Percentiles rank a stretch among this genome's conserved stretches.
phyloP scores from a whole-genome alignment of 192 early-diverging fungal species.

The Mortierella alpina region DNA sequence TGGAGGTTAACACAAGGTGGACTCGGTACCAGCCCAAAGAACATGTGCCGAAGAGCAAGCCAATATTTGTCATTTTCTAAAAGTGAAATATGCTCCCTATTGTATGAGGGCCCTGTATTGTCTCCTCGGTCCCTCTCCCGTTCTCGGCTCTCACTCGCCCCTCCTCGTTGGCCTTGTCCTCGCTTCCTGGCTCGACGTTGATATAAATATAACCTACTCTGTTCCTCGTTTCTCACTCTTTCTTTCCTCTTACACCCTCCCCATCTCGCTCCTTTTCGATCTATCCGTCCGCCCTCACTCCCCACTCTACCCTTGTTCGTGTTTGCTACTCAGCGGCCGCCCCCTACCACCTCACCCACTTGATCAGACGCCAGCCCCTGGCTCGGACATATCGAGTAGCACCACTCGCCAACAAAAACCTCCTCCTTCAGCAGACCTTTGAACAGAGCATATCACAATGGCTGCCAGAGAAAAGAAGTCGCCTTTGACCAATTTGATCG shows the following conservation, averaged over 20 bases:
- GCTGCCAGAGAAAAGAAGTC: conserved; percentile 63
- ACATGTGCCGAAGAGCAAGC: too few relatives aligned
- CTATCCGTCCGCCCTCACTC: not conserved
- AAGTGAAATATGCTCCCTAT: too few relatives aligned
- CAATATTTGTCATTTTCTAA: too few relatives aligned
- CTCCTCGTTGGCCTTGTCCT: not conserved
- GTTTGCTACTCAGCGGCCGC: not conserved
- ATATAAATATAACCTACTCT: conserved; percentile 33
- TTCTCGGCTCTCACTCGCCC: conserved; percentile 23
- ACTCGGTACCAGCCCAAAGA: too few relatives aligned
- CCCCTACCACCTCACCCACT: too few relatives aligned
- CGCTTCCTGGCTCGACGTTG: too few relatives aligned
- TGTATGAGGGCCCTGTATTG: too few relatives aligned
- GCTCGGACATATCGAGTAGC: too few relatives aligned
- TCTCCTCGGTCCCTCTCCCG: not conserved
- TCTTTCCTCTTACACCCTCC: not conserved
- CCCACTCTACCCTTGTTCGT: conserved; percentile 2
- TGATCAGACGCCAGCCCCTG: too few relatives aligned
- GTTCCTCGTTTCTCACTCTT: conserved; percentile 5
- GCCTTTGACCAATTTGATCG: conserved; percentile 82
- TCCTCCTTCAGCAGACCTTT: not conserved
- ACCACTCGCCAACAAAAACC: not conserved
- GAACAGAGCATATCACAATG: conserved; percentile 10
- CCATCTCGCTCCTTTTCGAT: not conserved
- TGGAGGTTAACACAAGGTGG: too few relatives aligned